Conservation (phyloP, 768 basidiomycete genomes). For the Kondoa malvinella region DNA sequence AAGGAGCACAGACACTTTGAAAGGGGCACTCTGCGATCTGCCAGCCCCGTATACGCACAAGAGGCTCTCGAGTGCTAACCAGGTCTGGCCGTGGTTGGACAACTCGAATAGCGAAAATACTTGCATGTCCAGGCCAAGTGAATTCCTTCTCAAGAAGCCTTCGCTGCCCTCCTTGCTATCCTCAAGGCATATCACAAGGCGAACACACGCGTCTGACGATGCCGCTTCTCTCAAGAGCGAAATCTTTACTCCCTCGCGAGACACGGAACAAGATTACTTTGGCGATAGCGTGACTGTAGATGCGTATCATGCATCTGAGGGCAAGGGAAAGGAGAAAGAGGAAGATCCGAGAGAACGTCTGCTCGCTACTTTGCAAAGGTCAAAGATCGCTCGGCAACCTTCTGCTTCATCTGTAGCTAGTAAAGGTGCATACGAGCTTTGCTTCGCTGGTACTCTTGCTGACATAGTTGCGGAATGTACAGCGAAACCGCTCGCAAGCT, state of each 20-base stretch:
- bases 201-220: not conserved
- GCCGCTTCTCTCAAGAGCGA: not conserved
- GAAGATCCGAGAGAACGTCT: not conserved
- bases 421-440: not conserved
- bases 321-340: not conserved
- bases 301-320: not conserved
- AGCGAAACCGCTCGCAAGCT: not conserved
- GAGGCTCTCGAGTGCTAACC: too few species aligned
- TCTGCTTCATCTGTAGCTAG: not conserved
- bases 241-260: not conserved
- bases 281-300: not conserved
- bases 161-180: not conserved
- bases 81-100: too few species aligned
- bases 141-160: not conserved
- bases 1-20: too few species aligned
- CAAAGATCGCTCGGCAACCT: not conserved
- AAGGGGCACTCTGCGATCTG: too few species aligned
- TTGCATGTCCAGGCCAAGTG: not conserved
- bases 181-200: not conserved
- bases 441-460: not conserved
- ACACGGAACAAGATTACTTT: not conserved
- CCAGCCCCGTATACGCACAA: too few species aligned
- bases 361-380: not conserved
- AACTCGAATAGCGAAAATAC: not conserved
- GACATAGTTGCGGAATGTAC: not conserved